phyloP scores from a whole-genome alignment of 768 basidiomycete genomes.

The Tricholoma bakamatsutake region DNA sequence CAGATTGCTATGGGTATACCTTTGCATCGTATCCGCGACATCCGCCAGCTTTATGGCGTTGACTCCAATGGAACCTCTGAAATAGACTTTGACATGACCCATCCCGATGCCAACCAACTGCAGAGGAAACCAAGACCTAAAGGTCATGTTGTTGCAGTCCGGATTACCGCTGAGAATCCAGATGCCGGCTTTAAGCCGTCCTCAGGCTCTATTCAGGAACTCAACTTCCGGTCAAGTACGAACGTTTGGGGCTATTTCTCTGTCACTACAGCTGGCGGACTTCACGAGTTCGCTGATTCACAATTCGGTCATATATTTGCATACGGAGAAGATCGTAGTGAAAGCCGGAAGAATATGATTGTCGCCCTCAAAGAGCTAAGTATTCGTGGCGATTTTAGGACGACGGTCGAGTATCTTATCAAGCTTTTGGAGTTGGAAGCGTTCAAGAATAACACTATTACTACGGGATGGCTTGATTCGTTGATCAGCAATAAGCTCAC shows the following conservation, averaged over 20 bases:
- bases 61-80: constrained; percentile 83
- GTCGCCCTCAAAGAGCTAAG: constrained; percentile 96
- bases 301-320: constrained; percentile 99
- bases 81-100: constrained; percentile 95
- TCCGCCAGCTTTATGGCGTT: constrained; percentile 92
- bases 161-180: constrained; percentile 98
- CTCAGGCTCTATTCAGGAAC: constrained; percentile 92
- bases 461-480: constrained; percentile 97
- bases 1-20: constrained; percentile 99
- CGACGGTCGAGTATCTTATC: constrained; percentile 98
- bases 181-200: constrained; percentile 99
- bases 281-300: constrained; percentile 98
- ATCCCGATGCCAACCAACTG: constrained; percentile 79
- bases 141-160: constrained; percentile 97
- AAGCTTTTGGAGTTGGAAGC: constrained; percentile 93
- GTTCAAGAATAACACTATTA: constrained; percentile 96
- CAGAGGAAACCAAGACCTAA: constrained; percentile 96
- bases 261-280: constrained; percentile 88
- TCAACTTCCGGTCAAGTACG: constrained; percentile 98
- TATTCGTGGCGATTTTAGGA: constrained; percentile 98
- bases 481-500: constrained; percentile 97
- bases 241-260: constrained; percentile 99
- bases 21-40: constrained; percentile 91
- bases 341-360: constrained; percentile 99
- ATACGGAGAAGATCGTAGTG: constrained; percentile 92